Evolutionary conservation across 2,329 filamentous ascomycete genomes (phyloP), one percentile per base, ranked within the genome.

Genomic region (Colletotrichum scovillei): DNA sequence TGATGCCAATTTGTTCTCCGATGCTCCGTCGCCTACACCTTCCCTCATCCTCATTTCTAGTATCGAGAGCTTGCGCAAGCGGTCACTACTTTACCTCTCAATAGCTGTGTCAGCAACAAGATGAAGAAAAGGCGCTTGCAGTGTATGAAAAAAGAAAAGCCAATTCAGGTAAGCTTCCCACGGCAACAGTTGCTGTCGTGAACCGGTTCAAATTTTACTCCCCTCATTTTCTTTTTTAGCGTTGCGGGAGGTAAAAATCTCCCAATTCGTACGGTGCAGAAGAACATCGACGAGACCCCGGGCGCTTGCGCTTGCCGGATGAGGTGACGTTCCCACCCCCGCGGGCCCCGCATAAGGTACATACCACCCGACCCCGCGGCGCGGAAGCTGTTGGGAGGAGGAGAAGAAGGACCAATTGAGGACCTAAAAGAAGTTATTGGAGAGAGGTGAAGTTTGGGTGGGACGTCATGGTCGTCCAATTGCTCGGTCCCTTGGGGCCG

Each of bases 261-360:
- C 71, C 71, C 56, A 30, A 28, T 66, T 53, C n/a, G 69, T 46
- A 16, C 35, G 49, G 28, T 30, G 49, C 66, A n/a, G 32, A 46
- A 64, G 64, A 46, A 8, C 6, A 7, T n/a, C 11, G 42, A 28
- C n/a, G 7, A 26, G 26, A 19, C 60, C 46, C 26, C 42, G 4
- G 46, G 67, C 70, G 70, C 70, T 73, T 73, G 49, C 53, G 60
- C 70, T 60, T 73, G 49, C 70, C 60, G 38, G 56, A 65, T 56
- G 63, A 64, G 60, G 57, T 58, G 67, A 38, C 46, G 28, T 53
- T 46, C 24, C 38, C 46, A 58, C 35, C 67, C 67, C 70, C 35
- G 67, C 55, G 70, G 16, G 70, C 70, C 70, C 70, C 55, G 60
- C 70, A 46, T 16, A 42, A 42, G 35, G 35, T 62, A 46, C 42